Base-by-base conservation (phyloP, 2,329 filamentous ascomycete species). In the Ophiocordyceps australis region DNA sequence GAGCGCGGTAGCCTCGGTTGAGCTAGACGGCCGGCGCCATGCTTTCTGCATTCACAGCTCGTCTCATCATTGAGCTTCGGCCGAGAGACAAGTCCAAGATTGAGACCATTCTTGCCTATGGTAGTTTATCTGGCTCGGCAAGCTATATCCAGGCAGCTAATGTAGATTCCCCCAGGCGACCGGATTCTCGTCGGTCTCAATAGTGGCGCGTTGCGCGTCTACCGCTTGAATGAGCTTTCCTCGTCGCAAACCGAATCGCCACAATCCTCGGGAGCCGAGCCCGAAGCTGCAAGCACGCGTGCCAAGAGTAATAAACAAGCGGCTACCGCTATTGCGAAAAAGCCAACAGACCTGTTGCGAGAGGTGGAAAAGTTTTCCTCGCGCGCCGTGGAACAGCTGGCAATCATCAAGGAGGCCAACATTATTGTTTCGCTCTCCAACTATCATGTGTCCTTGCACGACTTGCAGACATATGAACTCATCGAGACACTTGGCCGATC, bases 41-140 rank as follows among this genome's bases (percentile, higher is more conserved):
- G 89, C 76, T 98, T 55, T 91, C 86, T 55, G 89, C 89, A 47
- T 98, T 98, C 57, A 92, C 79, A 40, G 85, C 89, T 59, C 79
- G 81, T 46, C 80, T 85, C 36, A 86, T 98, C 50, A 79, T 95
- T 63, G 89, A 98, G 78, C 77, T 98, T 43, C 85, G 79, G 58
- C 74, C 74, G 52, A 76, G 81, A 52, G 86, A 95, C 69, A 94
- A 91, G 62, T 91, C 81, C 37, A 89, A 78, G 62, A 93, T 98
- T 54, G 89, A 98, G 56, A 89, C 81, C 25, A 81, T 98, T 38
- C 65, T 95, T 24, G 81, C 86, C 33, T 81, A 93, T 54, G 83
- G 78, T 81, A 62, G 7, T 10, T 7, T 10, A 10, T 7, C 17
- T 19, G 7, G 17, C 17, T 19, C 10, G 17, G 17, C 17, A 19